Base-by-base conservation (phyloP, 2,329 filamentous ascomycete species). In the Monilinia laxa region DNA sequence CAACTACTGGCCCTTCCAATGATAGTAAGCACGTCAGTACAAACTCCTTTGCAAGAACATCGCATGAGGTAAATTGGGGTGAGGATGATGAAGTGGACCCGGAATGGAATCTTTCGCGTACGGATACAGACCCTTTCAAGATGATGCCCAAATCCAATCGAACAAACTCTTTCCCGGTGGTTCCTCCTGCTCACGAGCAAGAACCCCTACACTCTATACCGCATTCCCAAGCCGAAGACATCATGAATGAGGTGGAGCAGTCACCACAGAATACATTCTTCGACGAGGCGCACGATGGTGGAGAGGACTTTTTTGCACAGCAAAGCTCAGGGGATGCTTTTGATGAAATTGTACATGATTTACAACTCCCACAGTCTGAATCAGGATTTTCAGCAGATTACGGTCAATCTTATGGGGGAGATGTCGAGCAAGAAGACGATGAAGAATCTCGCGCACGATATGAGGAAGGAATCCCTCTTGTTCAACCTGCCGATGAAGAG, bases 401-500 rank as follows among this genome's bases (percentile, higher is more conserved):
- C 56, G 70, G 67, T 0, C 71, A 68, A 60, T 59, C 71, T 31
- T 72, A 71, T 62, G 72, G 74, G 4, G 72, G 74, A 25, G 70
- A 74, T 55, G 51, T 71, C 14, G 40, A 53, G 20, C 70, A 80
- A 16, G 79, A 80, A 47, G 79, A 82, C 49, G 79, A 79, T 28
- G 78, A 80, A 1, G 84, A 89, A 35, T 67, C 66, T 20, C 68
- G 74, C 57, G 83, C 84, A 31, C 84, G 89, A 55, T 92, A 84
- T 70, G 88, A 90, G 67, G 90, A 92, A 77, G 89, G 89, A 0
- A 68, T 92, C 5, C 89, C 89, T 1, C 77, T 92, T 68, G 86
- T 86, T 72, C 80, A 81, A 25, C 76, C 79, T 10, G 49, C 64
- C 1, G 63, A 70, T 4, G 35, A 38, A 45, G 55, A 56, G 55